Evolutionary conservation across 2,329 filamentous ascomycete genomes (phyloP), one percentile per base, ranked within the genome.

Genomic region (Seiridium cupressi): DNA sequence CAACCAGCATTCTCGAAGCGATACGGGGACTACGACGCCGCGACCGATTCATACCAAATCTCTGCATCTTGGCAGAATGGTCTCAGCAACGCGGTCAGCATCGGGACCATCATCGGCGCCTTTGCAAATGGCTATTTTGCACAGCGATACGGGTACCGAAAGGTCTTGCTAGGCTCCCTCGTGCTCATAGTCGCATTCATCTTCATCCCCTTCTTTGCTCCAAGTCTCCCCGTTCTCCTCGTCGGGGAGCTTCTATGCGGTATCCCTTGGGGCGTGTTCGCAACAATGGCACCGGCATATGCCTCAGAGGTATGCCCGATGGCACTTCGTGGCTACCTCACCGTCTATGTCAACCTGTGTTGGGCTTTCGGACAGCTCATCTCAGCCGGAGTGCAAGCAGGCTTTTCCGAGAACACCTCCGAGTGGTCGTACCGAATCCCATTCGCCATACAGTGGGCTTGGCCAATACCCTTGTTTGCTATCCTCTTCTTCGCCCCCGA

Each of bases 291-390:
- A 2, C 71, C 72, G 3, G 64, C 73, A 4, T 75, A 75, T 49
- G 73, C 73, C 71, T 11, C 69, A 68, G 1, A 68, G 68, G 36
- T 58, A 8, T 48, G 55, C 7, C 55, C 55, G 6, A 44, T 51
- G 46, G 46, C 44, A 8, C 64, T 75, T 38, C 69, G 73, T 44
- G 69, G 66, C n/a, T 74, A 74, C 59, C 58, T 82, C 36, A 79
- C 78, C 0, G 76, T 74, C 0, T 80, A 77, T 59, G 75, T 78
- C 26, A 81, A 81, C 61, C 68, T 82, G 58, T 81, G 79, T 31
- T 81, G 78, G 73, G 76, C 76, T 6, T 68, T 78, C 26, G 79
- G 78, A 2, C 77, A 80, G 59, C 66, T 80, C 13, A 63, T 78
- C 18, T 73, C 75, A 1, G 70, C 76, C 0, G 76, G 73, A 0